These are phyloP conservation scores for Hymenoscyphus occultus DNA, from an alignment of 2,329 filamentous ascomycete genomes.

Conservation along the genomic window DNA sequence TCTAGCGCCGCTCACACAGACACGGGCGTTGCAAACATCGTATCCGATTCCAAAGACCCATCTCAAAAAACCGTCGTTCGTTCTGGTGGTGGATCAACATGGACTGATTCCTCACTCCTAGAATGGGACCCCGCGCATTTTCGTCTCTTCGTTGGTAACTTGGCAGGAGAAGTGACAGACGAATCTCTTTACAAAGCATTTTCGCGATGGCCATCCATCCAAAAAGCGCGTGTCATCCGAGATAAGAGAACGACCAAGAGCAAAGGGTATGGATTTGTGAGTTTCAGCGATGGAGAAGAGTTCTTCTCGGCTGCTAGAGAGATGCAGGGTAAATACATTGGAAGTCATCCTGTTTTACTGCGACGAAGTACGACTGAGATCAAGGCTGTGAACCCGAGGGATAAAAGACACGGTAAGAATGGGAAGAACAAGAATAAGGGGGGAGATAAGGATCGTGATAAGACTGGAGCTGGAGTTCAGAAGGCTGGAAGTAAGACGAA, in stretches of 20 bases:
- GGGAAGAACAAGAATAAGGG: slow-evolving; percentile 39
- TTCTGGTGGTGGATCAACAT: slow-evolving; percentile 85
- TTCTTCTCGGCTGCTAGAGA: slow-evolving; percentile 96
- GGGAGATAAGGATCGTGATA: slow-evolving; percentile 37
- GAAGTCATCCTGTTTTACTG: slow-evolving; percentile 87
- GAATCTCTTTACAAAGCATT: slow-evolving; percentile 95
- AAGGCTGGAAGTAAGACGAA: slow-evolving; percentile 68
- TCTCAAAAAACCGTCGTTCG: slow-evolving; percentile 86
- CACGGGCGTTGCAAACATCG: slow-evolving; percentile 43
- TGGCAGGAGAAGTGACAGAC: slow-evolving; percentile 96
- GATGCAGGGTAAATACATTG: slow-evolving; percentile 99
- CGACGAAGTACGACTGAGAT: slow-evolving; percentile 91
- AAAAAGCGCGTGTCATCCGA: slow-evolving; percentile 88
- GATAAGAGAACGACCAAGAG: slow-evolving; percentile 97
- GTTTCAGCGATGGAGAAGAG: slow-evolving; percentile 91
- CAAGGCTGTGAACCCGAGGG: slow-evolving; percentile 68
- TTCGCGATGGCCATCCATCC: slow-evolving; percentile 78
- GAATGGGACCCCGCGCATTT: slow-evolving; percentile 97
- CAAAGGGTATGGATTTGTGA: slow-evolving; percentile 94
- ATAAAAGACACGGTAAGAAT: slow-evolving; percentile 49
- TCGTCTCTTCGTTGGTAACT: slow-evolving; percentile 92
- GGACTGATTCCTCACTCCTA: slow-evolving; percentile 82
- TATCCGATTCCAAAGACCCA: slow-evolving; percentile 44
- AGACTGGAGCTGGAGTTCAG: slow-evolving; percentile 50
- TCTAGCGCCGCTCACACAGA: slow-evolving; percentile 45